Evolutionary conservation across 352 stramenopile species (phyloP), one percentile per base, ranked within the genome.

Genomic region (Sclerospora graminicola): DNA sequence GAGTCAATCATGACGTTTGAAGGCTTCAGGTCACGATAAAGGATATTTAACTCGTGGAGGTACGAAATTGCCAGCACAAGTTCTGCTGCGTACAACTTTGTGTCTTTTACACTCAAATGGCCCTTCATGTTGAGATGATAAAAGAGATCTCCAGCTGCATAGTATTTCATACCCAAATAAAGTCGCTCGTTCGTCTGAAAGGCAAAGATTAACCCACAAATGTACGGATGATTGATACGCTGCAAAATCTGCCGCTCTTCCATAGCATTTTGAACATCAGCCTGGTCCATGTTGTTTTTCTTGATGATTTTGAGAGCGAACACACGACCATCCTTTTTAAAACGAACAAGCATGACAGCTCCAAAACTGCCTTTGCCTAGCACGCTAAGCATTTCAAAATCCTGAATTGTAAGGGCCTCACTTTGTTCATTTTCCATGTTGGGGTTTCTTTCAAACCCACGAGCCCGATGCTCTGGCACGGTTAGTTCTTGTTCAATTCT

Each of bases 241-340:
- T 94, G 82, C 48, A 94, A 45, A 48, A 94, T 94, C 60, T 94
- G 82, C 6, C 82, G 72, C 48, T 94, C 82, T 51, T 94, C 79
- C 70, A 94, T 91, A 0, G 82, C 82, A 41, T 94, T 94, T 32
- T 78, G 56, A 34, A 90, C 82, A 38, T 94, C 82, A 6, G 71
- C 62, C 21, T 72, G 69, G 49, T 91, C 82, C 82, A 94, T 94
- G 41, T 84, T 84, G 24, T 60, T 84, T 57, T 94, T 94, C 49
- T 90, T 89, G 59, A 94, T 84, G 43, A 94, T 94, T 60, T 94
- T 94, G 46, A 94, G 66, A 36, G 82, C 82, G 29, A 94, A 94
- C 19, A 94, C 74, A 38, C 82, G 74, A 0, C 79, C 79, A 29
- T 94, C 82, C 45, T 90, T 85, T 57, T 91, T 91, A 60, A 91